Conservation (phyloP, 2,329 filamentous ascomycete genomes). For the Mycosphaerella arachidis region DNA sequence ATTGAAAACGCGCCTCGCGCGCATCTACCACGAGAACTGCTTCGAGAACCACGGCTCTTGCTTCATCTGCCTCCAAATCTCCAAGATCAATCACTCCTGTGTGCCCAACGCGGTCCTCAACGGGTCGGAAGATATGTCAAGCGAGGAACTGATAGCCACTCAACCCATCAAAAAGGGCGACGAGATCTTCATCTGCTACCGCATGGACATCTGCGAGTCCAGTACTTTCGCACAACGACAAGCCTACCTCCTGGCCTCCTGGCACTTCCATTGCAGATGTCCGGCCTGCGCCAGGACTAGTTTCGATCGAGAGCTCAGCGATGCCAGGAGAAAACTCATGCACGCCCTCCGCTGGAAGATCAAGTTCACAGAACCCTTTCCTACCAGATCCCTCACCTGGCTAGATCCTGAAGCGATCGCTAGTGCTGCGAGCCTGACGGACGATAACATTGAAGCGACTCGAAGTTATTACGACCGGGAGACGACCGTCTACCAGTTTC, state of each 20-base stretch:
- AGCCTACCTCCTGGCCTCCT: neutral
- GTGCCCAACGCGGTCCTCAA: neutral
- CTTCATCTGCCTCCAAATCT: neutral
- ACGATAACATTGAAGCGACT: neutral
- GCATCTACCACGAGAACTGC: slow-evolving; percentile 2
- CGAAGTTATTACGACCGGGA: neutral
- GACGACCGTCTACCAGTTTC: neutral
- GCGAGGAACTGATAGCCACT: too few species aligned
- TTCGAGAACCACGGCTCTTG: neutral
- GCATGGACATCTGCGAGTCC: neutral
- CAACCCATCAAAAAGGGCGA: neutral
- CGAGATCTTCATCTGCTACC: neutral
- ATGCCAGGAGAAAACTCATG: neutral
- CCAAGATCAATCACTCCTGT: slow-evolving; percentile 4
- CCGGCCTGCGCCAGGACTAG: neutral
- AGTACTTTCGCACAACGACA: neutral
- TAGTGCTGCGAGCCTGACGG: too few species aligned
- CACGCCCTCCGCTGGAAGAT: neutral
- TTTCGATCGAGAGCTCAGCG: neutral
- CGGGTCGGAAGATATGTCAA: too few species aligned
- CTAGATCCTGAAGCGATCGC: neutral
- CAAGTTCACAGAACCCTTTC: neutral
- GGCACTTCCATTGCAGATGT: neutral
- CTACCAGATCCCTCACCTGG: too few species aligned
- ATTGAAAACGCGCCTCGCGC: neutral